These are phyloP conservation scores for Harrya chromipes DNA, from an alignment of 768 basidiomycete species.

Conservation along the genomic window DNA sequence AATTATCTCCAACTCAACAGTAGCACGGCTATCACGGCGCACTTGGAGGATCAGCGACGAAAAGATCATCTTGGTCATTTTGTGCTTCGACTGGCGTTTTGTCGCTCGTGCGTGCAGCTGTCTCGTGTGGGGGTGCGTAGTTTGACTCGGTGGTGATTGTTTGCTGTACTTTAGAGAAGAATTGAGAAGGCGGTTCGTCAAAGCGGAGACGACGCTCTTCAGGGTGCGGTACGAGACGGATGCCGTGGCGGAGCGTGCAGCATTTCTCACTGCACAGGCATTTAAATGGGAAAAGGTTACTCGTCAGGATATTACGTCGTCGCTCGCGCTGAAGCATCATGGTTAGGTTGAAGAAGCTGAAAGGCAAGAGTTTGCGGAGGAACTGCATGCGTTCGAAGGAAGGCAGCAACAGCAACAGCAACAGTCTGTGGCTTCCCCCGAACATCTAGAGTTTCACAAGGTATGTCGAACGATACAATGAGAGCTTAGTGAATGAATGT, in stretches of 20 bases:
- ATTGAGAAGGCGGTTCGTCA: constrained; percentile 80
- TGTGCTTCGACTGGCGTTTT: constrained; percentile 91
- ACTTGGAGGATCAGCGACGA: constrained; percentile 61
- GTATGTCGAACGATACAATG: constrained; percentile 34
- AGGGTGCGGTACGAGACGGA: constrained; percentile 74
- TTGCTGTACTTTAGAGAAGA: constrained; percentile 64
- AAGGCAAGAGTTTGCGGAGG: constrained; percentile 41
- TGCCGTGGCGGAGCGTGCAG: constrained; percentile 49
- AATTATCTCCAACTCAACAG: constrained; percentile 75
- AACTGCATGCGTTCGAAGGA: constrained; percentile 43
- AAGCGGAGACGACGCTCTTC: constrained; percentile 86
- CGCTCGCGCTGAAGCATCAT: constrained; percentile 1
- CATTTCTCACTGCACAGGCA: constrained; percentile 62
- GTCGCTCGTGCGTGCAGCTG: constrained; percentile 74
- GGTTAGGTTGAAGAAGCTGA: constrained; percentile 59
- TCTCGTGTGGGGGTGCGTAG: neutral
- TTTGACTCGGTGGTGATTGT: neutral
- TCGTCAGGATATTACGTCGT: constrained; percentile 1
- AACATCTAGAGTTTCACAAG: constrained; percentile 59
- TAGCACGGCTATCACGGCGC: constrained; percentile 45
- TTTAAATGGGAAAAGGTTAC: constrained; percentile 65
- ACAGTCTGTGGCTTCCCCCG: neutral
- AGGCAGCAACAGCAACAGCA: neutral
- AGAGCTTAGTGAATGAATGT: neutral
- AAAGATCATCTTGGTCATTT: constrained; percentile 92